These are phyloP conservation scores for Chlamydomonas incerta DNA, from an alignment of 139 green algal genomes.

Conservation along the genomic window DNA sequence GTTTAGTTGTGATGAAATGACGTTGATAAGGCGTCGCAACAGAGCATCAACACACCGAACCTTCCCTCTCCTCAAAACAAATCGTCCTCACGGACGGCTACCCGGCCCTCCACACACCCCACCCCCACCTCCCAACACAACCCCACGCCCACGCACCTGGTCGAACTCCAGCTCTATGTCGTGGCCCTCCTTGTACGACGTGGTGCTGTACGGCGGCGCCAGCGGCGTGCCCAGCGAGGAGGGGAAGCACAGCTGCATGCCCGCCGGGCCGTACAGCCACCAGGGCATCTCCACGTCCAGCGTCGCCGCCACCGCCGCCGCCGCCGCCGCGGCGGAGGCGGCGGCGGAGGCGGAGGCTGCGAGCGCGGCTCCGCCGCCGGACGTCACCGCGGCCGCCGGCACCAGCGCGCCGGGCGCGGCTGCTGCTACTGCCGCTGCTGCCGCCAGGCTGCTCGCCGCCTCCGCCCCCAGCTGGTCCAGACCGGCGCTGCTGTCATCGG, in stretches of 20 bases:
- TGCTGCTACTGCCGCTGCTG: not conserved
- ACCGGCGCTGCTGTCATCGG: too few relatives aligned
- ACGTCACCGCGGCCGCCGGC: not conserved
- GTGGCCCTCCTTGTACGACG: constrained; percentile 26
- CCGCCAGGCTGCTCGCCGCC: not conserved
- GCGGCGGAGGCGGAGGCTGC: not conserved
- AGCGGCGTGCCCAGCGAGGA: constrained; percentile 7
- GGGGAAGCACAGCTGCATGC: constrained; percentile 97
- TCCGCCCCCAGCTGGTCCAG: not conserved
- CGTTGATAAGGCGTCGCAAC: too few relatives aligned
- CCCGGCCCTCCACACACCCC: too few relatives aligned
- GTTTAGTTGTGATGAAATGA: too few relatives aligned
- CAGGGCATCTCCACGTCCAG: constrained; percentile 91
- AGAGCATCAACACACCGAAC: too few relatives aligned
- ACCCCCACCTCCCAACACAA: not conserved
- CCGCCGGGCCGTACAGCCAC: constrained; percentile 93
- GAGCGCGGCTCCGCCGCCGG: not conserved
- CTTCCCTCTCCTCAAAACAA: too few relatives aligned
- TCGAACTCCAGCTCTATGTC: constrained; percentile 98
- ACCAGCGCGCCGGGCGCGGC: not conserved
- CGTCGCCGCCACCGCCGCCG: not conserved
- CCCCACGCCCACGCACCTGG: constrained; percentile 55
- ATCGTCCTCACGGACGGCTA: too few relatives aligned
- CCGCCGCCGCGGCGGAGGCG: not conserved
- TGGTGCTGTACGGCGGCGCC: not conserved